phyloP scores from a whole-genome alignment of 1,284 basidiomycete genomes.

The Tilletia caries region DNA sequence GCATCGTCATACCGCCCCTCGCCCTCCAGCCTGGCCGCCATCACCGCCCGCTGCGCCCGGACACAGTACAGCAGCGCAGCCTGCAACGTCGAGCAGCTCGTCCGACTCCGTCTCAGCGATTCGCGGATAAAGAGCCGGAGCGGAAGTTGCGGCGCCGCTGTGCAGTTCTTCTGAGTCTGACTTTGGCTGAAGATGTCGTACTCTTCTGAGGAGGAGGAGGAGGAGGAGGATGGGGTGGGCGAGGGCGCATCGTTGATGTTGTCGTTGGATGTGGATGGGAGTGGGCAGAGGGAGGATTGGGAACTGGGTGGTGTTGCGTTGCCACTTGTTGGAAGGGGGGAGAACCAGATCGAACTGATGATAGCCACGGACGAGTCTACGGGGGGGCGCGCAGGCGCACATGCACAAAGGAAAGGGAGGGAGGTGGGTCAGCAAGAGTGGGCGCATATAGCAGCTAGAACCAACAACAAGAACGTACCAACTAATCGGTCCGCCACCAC shows the following conservation, averaged over 20 bases:
- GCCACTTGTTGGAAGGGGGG: slow-evolving; percentile 7
- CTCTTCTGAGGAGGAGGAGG: neutral
- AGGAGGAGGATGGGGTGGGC: neutral
- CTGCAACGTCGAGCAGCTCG: slow-evolving; percentile 48
- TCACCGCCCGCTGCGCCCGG: slow-evolving; percentile 31
- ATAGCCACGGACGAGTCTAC: neutral
- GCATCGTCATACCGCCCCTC: slow-evolving; percentile 4
- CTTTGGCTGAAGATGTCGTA: neutral
- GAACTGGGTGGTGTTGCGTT: slow-evolving; percentile 8
- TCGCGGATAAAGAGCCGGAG: slow-evolving; percentile 48
- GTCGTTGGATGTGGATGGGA: neutral
- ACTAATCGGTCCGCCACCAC: slow-evolving; percentile 5
- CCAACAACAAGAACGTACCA: neutral
- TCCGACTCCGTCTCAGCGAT: slow-evolving; percentile 47
- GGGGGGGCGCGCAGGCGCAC: neutral
- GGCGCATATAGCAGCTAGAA: neutral
- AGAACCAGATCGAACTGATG: slow-evolving; percentile 5
- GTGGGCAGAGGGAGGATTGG: neutral
- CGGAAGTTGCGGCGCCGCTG: slow-evolving; percentile 23
- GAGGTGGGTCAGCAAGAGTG: neutral
- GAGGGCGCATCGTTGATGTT: no score
- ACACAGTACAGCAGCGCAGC: slow-evolving; percentile 48
- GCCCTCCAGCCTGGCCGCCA: slow-evolving; percentile 7
- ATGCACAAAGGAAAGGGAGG: neutral
- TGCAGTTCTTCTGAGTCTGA: neutral